A percentile compares a stretch with the other conserved stretches of the same genome.
Evolutionary conservation across 208 protist genomes (phyloP).

Genomic region (Crithidia bombi): DNA sequence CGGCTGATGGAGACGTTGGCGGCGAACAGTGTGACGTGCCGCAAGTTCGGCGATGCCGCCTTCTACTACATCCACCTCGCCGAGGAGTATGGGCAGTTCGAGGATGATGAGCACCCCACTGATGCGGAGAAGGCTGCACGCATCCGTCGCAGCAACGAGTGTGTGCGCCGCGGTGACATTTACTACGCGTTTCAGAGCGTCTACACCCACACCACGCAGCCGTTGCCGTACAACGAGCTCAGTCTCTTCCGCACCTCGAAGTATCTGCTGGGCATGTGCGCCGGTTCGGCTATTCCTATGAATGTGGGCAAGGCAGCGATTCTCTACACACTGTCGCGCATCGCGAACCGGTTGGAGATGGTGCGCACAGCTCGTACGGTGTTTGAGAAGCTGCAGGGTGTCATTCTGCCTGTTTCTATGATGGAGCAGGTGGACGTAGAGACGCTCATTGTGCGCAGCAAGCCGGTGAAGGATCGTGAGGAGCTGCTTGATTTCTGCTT

Average conservation of each 20-base stretch:
- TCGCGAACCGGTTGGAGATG: slow-evolving; percentile 87
- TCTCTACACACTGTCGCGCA: slow-evolving; percentile 87
- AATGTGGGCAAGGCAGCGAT: slow-evolving; percentile 91
- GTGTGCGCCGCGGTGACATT: slow-evolving; percentile 83
- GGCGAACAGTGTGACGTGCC: slow-evolving; percentile 93
- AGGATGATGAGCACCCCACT: slow-evolving; percentile 61
- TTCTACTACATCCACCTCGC: slow-evolving; percentile 94
- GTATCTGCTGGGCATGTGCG: slow-evolving; percentile 81
- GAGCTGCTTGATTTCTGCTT: slow-evolving; percentile 93
- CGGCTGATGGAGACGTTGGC: slow-evolving; percentile 93
- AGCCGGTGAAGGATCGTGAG: slow-evolving; percentile 86
- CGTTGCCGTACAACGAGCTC: slow-evolving; percentile 87
- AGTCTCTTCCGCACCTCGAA: slow-evolving; percentile 87
- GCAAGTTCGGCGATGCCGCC: slow-evolving; percentile 89
- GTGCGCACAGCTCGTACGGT: slow-evolving; percentile 87
- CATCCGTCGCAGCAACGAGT: slow-evolving; percentile 82
- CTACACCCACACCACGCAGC: slow-evolving; percentile 87
- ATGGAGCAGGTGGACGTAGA: slow-evolving; percentile 92
- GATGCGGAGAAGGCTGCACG: slow-evolving; percentile 61
- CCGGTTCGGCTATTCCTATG: slow-evolving; percentile 68
- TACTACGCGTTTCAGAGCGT: slow-evolving; percentile 94
- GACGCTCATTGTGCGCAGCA: slow-evolving; percentile 88
- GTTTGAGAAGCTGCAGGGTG: slow-evolving; percentile 90
- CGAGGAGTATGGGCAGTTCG: slow-evolving; percentile 75
- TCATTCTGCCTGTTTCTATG: slow-evolving; percentile 82